Evolutionary conservation across 352 stramenopile genomes (phyloP).

Genomic region (Phytophthora boehmeriae): DNA sequence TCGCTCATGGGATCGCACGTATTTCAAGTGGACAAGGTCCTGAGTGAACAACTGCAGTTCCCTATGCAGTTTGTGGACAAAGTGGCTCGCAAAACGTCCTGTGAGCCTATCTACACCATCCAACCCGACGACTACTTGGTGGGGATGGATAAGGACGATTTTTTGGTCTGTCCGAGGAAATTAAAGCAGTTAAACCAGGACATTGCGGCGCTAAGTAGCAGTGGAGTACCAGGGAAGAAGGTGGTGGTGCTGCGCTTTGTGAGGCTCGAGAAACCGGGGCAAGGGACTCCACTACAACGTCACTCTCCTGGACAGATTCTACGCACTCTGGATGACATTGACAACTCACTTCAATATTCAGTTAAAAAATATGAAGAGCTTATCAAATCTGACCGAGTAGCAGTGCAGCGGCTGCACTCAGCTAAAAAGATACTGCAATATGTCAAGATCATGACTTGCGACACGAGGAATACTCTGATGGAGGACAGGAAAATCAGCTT

Average conservation of each 20-base stretch:
- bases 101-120: constrained; percentile 83
- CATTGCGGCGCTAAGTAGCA: constrained; percentile 25
- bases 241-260: constrained; percentile 66
- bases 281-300: constrained; percentile 38
- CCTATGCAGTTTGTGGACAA: constrained; percentile 46
- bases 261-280: constrained; percentile 45
- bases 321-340: constrained; percentile 47
- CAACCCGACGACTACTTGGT: constrained; percentile 94
- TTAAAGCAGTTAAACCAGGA: constrained; percentile 53
- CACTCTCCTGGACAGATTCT: constrained; percentile 58
- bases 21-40: constrained; percentile 52
- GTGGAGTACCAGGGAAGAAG: constrained; percentile 29
- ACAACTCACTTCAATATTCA: constrained; percentile 37
- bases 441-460: constrained; percentile 49
- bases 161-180: constrained; percentile 51
- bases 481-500: constrained; percentile 56
- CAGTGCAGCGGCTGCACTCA: constrained; percentile 52
- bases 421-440: constrained; percentile 74
- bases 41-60: constrained; percentile 11
- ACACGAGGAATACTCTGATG: constrained; percentile 39
- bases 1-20: constrained; percentile 54
- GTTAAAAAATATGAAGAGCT: constrained; percentile 46
- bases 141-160: constrained; percentile 56
- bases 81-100: constrained; percentile 22
- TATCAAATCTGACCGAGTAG: constrained; percentile 36